Base-by-base conservation (phyloP, 148 eudicot genomes). In the Gaultheria prostrata region DNA sequence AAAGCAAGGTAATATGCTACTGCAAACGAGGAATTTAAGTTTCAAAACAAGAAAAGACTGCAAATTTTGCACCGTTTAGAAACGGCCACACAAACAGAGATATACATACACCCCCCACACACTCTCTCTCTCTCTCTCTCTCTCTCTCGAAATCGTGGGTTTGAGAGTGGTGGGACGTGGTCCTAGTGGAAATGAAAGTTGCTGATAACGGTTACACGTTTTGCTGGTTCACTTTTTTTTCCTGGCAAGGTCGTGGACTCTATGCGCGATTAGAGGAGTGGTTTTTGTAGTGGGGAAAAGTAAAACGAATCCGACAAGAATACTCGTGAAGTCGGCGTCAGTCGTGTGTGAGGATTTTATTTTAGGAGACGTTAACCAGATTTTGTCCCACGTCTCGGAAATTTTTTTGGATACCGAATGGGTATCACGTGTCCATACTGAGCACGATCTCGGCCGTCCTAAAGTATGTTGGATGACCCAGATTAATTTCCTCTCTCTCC, bases 81-180 rank as follows among this genome's bases (percentile, higher is more conserved):
- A 81, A 91, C 26, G 94, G 94, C 80, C 84, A 89, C 84, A 89
- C 43, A 84, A 93, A 93, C 6, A 92, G 1, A 35, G 49, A 48
- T 2, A 17, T 9, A 26, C 32, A 56, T 2, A 56, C 73, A 1
- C 49, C 0, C 79, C n/a, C n/a, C n/a, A n/a, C n/a, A n/a, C n/a
- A n/a, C n/a, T 6, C 20, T 4, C 18, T 0, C 50, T 35, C 49
- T 21, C 43, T 73, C 77, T 49, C 57, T 26, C 33, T 49, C 57
- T 76, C 33, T 12, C 21, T 39, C 49, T 4, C 5, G 11, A 59
- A 35, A 6, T 33, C 50, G 71, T 13, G 49, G 51, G 71, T 4
- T 24, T 32, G 71, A 24, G 32, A 65, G 24, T 74, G 48, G 26
- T 28, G 81, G 67, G 65, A 9, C 82, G 32, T 35, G 49, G 50